phyloP scores from a whole-genome alignment of 192 early-diverging fungal genomes.

The Phycomyces nitens region DNA sequence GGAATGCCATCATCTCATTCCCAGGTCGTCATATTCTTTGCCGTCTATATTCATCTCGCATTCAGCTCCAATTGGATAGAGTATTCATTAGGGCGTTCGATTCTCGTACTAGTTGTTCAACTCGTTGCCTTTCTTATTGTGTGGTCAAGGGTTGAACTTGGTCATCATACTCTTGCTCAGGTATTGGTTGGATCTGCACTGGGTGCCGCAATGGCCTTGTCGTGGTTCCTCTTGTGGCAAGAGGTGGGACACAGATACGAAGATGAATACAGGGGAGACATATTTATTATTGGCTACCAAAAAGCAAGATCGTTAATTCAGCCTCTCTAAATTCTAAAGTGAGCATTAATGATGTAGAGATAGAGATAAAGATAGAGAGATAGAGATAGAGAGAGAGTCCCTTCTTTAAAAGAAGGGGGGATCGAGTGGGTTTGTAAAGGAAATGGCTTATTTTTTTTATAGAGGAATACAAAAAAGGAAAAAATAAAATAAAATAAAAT shows the following conservation, averaged over 20 bases:
- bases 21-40: conserved; percentile 68
- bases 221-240: conserved; percentile 12
- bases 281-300: background rate
- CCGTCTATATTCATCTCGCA: conserved; percentile 37
- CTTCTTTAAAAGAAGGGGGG: conserved; percentile 6
- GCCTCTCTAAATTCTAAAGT: no score
- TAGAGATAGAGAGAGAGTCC: background rate
- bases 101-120: background rate
- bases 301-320: background rate
- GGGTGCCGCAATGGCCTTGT: conserved; percentile 10
- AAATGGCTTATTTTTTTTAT: background rate
- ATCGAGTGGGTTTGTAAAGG: background rate
- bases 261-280: background rate
- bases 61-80: conserved; percentile 7
- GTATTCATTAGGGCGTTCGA: background rate
- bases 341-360: no score
- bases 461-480: conserved; percentile 6
- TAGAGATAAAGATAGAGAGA: background rate
- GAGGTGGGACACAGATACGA: background rate
- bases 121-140: conserved; percentile 30
- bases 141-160: conserved; percentile 41
- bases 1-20: conserved; percentile 74
- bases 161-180: conserved; percentile 34
- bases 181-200: conserved; percentile 36
- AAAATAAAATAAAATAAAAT: conserved; percentile 10